Evolutionary conservation across 2,329 filamentous ascomycete species (phyloP), one percentile per base, ranked within the genome.

Genomic region (Penicillium sp.): DNA sequence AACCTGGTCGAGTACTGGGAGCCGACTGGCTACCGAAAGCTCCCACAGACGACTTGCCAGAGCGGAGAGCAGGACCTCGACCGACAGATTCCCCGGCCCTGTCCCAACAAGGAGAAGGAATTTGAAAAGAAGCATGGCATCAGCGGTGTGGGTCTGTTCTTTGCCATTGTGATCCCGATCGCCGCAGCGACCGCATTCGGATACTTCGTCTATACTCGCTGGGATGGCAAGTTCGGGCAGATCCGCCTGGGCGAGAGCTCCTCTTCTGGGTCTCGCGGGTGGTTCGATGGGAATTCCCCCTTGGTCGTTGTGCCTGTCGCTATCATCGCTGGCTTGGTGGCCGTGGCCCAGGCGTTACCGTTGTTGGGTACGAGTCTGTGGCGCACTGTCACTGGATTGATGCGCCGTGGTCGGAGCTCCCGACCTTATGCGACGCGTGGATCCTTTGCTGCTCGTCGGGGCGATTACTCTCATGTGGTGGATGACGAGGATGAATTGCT

Each of bases 401-500:
- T 82, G 60, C 75, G 76, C 54, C 69, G 69, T n/a, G 67, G 73
- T 18, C 62, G 73, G n/a, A 82, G 83, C 3, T 82, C 83, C 33
- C 75, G 89, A 57, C 85, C 88, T 53, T 99, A 95, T 72, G 94
- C 92, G 15, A 96, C 90, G 48, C 81, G 95, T 56, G 89, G 90
- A 67, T 93, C 90, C 58, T 99, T 99, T 75, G 89, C 92, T 5
- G 84, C 92, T 54, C 89, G 90, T 1, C 84, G 90, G 53, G 88
- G 89, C n/a, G 90, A 96, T 73, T 97, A 97, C 73, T 85, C 87
- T 15, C 83, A 88, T 67, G 91, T 96, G 49, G 92, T 96, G 67
- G 89, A 94, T 49, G 94, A 97, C 70, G 94, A 97, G 72, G 93
- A 93, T 47, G 93, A 97, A 78, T 78, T 99, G 63, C 77, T 99